Conservation (phyloP, 495 filamentous ascomycete genomes). For the Cercophora samala region DNA sequence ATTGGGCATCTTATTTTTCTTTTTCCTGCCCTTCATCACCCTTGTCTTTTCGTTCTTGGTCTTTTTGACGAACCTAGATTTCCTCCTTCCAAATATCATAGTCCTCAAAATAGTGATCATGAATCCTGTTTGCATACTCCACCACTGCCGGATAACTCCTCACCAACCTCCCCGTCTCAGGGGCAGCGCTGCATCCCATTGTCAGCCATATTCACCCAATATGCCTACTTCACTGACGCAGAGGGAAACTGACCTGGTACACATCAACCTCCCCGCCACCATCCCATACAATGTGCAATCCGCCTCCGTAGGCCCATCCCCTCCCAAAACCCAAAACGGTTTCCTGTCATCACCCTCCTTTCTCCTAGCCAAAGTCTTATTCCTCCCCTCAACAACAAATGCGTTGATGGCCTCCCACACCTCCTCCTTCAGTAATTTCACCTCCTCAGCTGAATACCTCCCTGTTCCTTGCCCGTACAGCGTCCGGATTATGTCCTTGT, state of each 20-base stretch:
- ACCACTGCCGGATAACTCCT: constrained; percentile 46
- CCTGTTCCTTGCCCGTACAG: constrained; percentile 56
- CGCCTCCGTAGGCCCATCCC: constrained; percentile 52
- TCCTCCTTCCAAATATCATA: constrained; percentile 35
- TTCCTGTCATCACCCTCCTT: constrained; percentile 16
- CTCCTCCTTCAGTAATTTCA: constrained; percentile 41
- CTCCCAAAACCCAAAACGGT: constrained; percentile 58
- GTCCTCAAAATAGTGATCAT: constrained; percentile 57
- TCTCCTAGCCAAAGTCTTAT: constrained; percentile 1
- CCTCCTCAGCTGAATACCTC: constrained; percentile 50
- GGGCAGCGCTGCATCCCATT: constrained; percentile 37
- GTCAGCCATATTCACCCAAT: neutral
- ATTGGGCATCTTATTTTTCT: neutral
- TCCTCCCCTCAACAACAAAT: constrained; percentile 24
- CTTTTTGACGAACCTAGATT: neutral
- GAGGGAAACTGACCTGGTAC: constrained; percentile 49
- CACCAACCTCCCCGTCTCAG: constrained; percentile 44
- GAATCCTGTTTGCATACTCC: constrained; percentile 58
- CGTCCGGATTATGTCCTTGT: constrained; percentile 40
- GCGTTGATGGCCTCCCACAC: constrained; percentile 52
- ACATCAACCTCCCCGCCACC: constrained; percentile 47
- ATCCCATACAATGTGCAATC: constrained; percentile 59
- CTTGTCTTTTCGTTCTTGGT: neutral
- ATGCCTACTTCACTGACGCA: constrained; percentile 3
- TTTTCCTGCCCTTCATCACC: neutral